These are phyloP conservation scores for Rubroboletus pulcherrimus DNA, from an alignment of 768 basidiomycete species.

Conservation along the genomic window DNA sequence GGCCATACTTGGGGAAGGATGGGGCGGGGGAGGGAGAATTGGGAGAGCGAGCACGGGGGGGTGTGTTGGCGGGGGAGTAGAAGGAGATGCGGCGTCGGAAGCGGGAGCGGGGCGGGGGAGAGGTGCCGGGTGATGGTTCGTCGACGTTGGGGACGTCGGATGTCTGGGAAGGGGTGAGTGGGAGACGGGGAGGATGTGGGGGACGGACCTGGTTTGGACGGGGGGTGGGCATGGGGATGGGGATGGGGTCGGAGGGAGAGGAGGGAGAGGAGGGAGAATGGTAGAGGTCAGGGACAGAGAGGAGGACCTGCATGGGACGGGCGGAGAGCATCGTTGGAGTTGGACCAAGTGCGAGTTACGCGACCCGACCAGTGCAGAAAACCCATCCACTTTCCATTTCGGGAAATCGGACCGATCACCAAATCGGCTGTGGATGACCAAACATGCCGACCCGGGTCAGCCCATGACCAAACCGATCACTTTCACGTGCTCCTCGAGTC, in stretches of 20 bases:
- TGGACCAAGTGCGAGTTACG: slow-evolving; percentile 1
- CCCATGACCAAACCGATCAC: neutral
- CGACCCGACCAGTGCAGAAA: neutral
- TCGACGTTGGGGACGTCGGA: neutral
- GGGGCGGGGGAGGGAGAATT: slow-evolving; percentile 7
- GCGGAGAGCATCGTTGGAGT: slow-evolving; percentile 34
- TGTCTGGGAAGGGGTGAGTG: neutral
- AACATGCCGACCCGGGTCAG: neutral
- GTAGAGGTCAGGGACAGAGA: neutral
- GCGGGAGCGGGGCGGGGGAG: slow-evolving; percentile 24
- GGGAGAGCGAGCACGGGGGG: slow-evolving; percentile 2
- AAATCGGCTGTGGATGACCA: slow-evolving; percentile 14
- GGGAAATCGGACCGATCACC: slow-evolving; percentile 16
- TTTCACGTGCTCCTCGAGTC: neutral
- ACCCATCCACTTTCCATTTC: slow-evolving; percentile 13
- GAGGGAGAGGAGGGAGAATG: neutral
- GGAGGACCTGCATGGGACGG: slow-evolving; percentile 34
- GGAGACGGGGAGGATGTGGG: neutral
- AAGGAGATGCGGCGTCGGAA: slow-evolving; percentile 30
- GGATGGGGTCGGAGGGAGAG: neutral
- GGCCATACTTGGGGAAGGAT: slow-evolving; percentile 46
- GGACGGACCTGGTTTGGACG: neutral
- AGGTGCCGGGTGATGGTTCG: neutral
- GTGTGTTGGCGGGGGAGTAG: slow-evolving; percentile 11
- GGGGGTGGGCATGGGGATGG: neutral